Conservation (phyloP, 768 basidiomycete species). For the Tricholoma matsutake region DNA sequence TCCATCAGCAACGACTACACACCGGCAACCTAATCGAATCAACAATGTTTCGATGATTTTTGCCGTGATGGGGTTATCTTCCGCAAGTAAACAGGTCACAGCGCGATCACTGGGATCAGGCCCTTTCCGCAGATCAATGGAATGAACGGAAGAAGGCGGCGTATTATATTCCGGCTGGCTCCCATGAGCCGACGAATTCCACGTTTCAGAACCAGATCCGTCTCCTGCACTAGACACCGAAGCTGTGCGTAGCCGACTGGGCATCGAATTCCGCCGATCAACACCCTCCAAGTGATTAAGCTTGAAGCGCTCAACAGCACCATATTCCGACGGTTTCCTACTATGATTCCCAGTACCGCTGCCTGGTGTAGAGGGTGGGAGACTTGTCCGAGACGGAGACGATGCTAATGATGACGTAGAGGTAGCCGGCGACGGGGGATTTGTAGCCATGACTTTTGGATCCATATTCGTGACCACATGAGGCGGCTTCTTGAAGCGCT, state of each 20-base stretch:
- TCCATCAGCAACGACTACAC: conserved; percentile 93
- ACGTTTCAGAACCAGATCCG: conserved; percentile 73
- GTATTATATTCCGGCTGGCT: conserved; percentile 60
- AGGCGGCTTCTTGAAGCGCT: conserved; percentile 77
- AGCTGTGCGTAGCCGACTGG: conserved; percentile 82
- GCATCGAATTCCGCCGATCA: conserved; percentile 79
- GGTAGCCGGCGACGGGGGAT: conserved; percentile 88
- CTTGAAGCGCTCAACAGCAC: conserved; percentile 87
- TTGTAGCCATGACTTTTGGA: conserved; percentile 57
- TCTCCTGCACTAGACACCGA: conserved; percentile 83
- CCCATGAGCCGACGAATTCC: conserved; percentile 55
- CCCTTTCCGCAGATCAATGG: conserved; percentile 73
- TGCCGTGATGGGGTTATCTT: conserved; percentile 97
- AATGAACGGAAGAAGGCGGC: conserved; percentile 82
- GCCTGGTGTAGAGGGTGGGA: conserved; percentile 71
- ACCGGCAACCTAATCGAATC: conserved; percentile 91
- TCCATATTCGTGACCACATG: conserved; percentile 72
- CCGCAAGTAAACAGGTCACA: conserved; percentile 92
- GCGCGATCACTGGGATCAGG: conserved; percentile 81
- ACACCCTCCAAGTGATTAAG: conserved; percentile 73
- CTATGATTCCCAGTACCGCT: conserved; percentile 52
- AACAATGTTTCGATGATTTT: conserved; percentile 97
- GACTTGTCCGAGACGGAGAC: conserved; percentile 75
- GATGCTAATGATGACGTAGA: conserved; percentile 91
- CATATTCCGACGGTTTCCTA: conserved; percentile 88